Evolutionary conservation across 2,329 filamentous ascomycete species (phyloP).

Genomic region (Pseudogymnoascus sp.): DNA sequence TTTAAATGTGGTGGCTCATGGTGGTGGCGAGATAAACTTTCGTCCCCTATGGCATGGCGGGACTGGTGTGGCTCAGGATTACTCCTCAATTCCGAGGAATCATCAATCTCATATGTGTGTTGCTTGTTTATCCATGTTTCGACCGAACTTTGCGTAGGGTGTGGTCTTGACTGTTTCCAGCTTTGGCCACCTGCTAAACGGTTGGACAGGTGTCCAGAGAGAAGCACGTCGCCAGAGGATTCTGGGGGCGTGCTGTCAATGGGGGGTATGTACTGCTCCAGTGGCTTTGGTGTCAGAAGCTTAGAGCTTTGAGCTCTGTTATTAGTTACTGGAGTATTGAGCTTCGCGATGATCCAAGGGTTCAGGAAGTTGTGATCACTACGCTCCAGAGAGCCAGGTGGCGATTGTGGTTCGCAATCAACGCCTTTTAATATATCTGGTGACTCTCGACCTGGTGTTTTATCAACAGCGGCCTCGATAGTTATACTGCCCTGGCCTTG

Average conservation of each 20-base stretch:
- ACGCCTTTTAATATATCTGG: background rate
- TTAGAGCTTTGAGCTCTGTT: background rate
- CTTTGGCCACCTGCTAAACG: background rate
- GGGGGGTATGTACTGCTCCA: background rate
- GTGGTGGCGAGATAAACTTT: background rate
- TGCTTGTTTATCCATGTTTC: background rate
- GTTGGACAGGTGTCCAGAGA: background rate
- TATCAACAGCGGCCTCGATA: background rate
- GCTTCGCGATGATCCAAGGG: conserved; percentile 36
- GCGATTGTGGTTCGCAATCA: background rate
- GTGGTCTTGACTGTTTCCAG: background rate
- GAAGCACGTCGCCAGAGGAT: background rate
- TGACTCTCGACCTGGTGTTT: background rate
- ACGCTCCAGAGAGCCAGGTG: background rate
- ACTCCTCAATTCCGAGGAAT: background rate
- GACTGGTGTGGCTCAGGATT: background rate
- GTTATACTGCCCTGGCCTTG: background rate
- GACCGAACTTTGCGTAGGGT: background rate
- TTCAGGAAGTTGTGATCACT: conserved; percentile 24
- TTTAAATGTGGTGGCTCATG: background rate
- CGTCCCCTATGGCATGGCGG: background rate
- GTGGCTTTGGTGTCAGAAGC: background rate
- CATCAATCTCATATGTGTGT: background rate
- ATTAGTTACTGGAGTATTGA: conserved; percentile 24
- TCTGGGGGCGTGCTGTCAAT: background rate